Conservation (phyloP, 352 stramenopile species). For the Phytophthora macrochlamydospora region DNA sequence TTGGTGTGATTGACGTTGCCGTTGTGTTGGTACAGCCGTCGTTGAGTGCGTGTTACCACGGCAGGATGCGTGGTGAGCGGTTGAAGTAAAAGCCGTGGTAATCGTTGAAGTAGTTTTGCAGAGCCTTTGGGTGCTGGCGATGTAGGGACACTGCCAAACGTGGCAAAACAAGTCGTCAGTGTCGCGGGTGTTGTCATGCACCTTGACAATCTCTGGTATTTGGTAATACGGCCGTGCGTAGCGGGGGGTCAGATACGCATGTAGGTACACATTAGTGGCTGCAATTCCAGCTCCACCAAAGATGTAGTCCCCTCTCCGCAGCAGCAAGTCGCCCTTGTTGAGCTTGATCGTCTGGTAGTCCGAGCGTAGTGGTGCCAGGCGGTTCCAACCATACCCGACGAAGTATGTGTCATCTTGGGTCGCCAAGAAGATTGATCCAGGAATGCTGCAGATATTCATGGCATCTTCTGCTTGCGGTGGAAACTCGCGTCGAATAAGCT, state of each 20-base stretch:
- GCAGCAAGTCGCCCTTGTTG: background rate
- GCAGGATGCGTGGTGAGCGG: too few species aligned
- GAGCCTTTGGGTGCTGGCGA: background rate
- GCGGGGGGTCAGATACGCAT: background rate
- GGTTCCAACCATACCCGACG: background rate
- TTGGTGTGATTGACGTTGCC: background rate
- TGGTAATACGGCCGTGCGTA: background rate
- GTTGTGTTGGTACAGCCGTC: background rate
- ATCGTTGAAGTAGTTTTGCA: conserved; percentile 2
- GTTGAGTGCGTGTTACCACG: too few species aligned
- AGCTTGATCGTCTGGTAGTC: background rate
- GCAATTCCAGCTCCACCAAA: too few species aligned
- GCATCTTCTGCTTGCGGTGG: too few species aligned
- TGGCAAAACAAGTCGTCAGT: background rate
- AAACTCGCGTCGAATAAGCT: too few species aligned
- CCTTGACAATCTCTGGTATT: background rate
- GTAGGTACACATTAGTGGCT: too few species aligned
- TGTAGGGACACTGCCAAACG: conserved; percentile 3
- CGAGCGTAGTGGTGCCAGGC: background rate
- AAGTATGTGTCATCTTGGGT: background rate
- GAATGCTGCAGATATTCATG: too few species aligned
- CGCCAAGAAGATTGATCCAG: too few species aligned
- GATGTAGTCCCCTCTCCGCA: background rate
- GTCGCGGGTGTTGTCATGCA: background rate
- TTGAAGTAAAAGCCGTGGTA: background rate